Base-by-base conservation (phyloP, 257 asterid species). In the Cynanchum wilfordii region DNA sequence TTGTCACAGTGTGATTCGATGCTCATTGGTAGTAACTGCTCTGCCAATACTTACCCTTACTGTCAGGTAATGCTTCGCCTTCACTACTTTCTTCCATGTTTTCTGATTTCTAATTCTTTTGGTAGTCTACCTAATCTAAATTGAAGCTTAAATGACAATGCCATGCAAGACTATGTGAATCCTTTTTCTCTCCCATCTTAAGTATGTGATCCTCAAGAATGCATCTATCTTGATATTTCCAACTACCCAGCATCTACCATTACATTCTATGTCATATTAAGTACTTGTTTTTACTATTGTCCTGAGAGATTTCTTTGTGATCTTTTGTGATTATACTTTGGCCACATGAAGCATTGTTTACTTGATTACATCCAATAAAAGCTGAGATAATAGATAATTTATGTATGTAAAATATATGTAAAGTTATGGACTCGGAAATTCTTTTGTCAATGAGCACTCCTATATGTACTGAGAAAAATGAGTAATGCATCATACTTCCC, bases 1-100 rank as follows among this genome's bases (percentile, higher is more conserved):
- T 90, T 95, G 11, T 95, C 99, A 0, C 99, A 95, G 51, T 95
- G 99, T 77, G 99, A 95, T 75, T 95, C 99, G 0, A 95, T 95
- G 99, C 97, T 95, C 27, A 92, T 95, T 36, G 99, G 99, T n/a
- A 79, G 87, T 70, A 78, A 68, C 40, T 97, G 98, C 20, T 96
- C 90, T 66, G 99, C 99, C 58, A 95, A 95, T 72, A 95, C 99
- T 69, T 95, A 92, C 72, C 99, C 97, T 0, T 90, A 91, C 63
- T 90, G 90, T 83, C 99, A 95, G 98, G 98, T 94, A 75, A 17
- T n/a, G 15, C n/a, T 49, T 59, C 50, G 64, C 38, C 27, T 22
- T 66, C 30, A 27, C 4, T 44, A 20, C 60, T 40, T 29, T 3
- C 66, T 15, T 25, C 24, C 62, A 5, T 5, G 4, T 9, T 8